Conservation (phyloP, 2,329 filamentous ascomycete species). For the Mycosphaerella sp. region DNA sequence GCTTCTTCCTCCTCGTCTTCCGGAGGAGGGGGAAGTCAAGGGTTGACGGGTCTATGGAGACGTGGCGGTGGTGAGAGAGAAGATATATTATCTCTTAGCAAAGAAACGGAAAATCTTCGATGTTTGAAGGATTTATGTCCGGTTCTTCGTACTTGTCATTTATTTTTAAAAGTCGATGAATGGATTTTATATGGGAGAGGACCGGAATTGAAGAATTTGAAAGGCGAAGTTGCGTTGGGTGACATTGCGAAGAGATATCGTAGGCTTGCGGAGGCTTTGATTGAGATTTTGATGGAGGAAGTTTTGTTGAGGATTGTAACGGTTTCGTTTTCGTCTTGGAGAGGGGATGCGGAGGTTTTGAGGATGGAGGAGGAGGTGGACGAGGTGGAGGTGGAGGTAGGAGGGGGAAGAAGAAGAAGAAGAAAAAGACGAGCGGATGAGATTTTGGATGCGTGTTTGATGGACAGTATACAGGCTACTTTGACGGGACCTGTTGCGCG, state of each 20-base stretch:
- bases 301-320: constrained; percentile 1
- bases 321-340: constrained; percentile 9
- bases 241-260: constrained; percentile 4
- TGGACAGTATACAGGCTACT: background rate
- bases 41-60: no score
- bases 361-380: background rate
- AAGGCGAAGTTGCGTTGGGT: background rate
- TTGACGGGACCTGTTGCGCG: background rate
- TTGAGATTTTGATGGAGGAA: background rate
- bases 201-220: background rate
- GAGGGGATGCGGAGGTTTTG: constrained; percentile 1
- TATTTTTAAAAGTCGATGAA: constrained; percentile 12
- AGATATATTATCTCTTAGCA: constrained; percentile 3
- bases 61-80: no score
- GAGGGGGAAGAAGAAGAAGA: no score
- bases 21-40: constrained; percentile 1
- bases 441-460: constrained; percentile 3
- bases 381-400: no score
- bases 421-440: background rate
- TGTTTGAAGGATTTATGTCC: background rate
- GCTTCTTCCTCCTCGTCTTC: background rate
- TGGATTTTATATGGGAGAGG: constrained; percentile 8
- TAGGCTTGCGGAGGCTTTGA: constrained; percentile 1
- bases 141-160: constrained; percentile 3
- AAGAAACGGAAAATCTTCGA: constrained; percentile 5